Percentiles rank a stretch among this genome's conserved stretches.
Evolutionary conservation across 2,329 filamentous ascomycete genomes (phyloP).

Genomic region (Proliferodiscus dingleyae): DNA sequence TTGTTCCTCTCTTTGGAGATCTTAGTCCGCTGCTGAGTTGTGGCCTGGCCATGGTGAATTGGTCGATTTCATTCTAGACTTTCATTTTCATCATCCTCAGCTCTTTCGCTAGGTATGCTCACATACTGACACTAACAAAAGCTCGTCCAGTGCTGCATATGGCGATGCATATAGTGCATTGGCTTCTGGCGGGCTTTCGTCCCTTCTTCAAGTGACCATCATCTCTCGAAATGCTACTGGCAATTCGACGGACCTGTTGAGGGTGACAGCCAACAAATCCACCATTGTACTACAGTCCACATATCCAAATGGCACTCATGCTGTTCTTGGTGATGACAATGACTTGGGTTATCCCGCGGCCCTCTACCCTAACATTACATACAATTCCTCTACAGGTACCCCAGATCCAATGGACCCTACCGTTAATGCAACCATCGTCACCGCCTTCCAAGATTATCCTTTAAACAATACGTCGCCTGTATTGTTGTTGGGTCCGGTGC

Average conservation of each 20-base stretch:
- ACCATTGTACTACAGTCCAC: conserved; percentile 57
- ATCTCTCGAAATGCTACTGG: conserved; percentile 65
- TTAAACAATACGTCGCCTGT: conserved; percentile 46
- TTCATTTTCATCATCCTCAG: not conserved
- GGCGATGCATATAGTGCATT: conserved; percentile 70
- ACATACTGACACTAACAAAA: not conserved
- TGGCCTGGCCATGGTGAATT: not conserved
- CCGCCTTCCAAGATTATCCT: conserved; percentile 29
- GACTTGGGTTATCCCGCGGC: conserved; percentile 63
- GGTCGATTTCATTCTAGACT: not conserved
- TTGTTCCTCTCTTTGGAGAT: not conserved
- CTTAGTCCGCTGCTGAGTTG: no score
- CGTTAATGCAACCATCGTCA: conserved; percentile 18
- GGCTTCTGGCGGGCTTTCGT: conserved; percentile 43
- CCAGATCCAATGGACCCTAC: conserved; percentile 26
- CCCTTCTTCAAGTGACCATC: conserved; percentile 66
- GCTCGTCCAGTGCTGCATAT: conserved; percentile 35
- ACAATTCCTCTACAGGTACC: conserved; percentile 31
- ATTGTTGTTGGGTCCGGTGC: conserved; percentile 71
- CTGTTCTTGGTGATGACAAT: conserved; percentile 53
- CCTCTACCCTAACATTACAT: conserved; percentile 77
- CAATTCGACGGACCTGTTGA: conserved; percentile 52
- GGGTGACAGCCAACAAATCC: conserved; percentile 51
- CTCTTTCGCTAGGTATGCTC: not conserved
- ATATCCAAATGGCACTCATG: conserved; percentile 48